Conservation (phyloP, 345 rosid species). For the Aethionema arabicum region DNA sequence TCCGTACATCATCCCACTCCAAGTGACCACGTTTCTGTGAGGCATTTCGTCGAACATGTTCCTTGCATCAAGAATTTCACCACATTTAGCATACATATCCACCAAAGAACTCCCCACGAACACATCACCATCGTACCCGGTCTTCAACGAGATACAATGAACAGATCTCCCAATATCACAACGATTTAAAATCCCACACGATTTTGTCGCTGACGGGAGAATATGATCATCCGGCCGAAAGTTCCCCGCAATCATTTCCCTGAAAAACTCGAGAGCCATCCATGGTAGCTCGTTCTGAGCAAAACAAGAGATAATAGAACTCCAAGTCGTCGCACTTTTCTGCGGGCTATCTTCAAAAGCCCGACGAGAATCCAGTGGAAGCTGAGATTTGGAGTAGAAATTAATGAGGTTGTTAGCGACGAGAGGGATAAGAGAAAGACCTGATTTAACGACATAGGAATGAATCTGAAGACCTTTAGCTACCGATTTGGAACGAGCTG, state of each 20-base stretch:
- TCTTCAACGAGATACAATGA: slow-evolving; percentile 60
- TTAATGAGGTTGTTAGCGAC: slow-evolving; percentile 76
- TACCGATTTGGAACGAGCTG: slow-evolving; percentile 51
- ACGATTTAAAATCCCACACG: slow-evolving; percentile 64
- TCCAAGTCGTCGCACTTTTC: slow-evolving; percentile 77
- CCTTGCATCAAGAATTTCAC: slow-evolving; percentile 58
- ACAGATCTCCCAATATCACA: slow-evolving; percentile 58
- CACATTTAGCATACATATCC: slow-evolving; percentile 85
- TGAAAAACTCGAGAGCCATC: slow-evolving; percentile 65
- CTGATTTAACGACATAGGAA: slow-evolving; percentile 63
- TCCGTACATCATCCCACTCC: slow-evolving; percentile 94
- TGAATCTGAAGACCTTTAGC: slow-evolving; percentile 77
- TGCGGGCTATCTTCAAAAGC: slow-evolving; percentile 54
- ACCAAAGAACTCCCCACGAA: slow-evolving; percentile 81
- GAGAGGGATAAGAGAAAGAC: slow-evolving; percentile 64
- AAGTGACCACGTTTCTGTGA: slow-evolving; percentile 74
- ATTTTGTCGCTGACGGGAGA: slow-evolving; percentile 71
- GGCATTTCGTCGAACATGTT: slow-evolving; percentile 85
- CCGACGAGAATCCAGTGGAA: slow-evolving; percentile 54
- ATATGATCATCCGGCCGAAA: slow-evolving; percentile 71
- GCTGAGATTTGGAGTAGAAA: slow-evolving; percentile 79
- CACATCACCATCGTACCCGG: slow-evolving; percentile 62
- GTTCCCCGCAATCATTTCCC: slow-evolving; percentile 47
- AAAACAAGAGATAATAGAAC: slow-evolving; percentile 77
- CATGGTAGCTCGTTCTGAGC: slow-evolving; percentile 81